Conservation (phyloP, 139 green algal species). For the Haematococcus sp. region DNA sequence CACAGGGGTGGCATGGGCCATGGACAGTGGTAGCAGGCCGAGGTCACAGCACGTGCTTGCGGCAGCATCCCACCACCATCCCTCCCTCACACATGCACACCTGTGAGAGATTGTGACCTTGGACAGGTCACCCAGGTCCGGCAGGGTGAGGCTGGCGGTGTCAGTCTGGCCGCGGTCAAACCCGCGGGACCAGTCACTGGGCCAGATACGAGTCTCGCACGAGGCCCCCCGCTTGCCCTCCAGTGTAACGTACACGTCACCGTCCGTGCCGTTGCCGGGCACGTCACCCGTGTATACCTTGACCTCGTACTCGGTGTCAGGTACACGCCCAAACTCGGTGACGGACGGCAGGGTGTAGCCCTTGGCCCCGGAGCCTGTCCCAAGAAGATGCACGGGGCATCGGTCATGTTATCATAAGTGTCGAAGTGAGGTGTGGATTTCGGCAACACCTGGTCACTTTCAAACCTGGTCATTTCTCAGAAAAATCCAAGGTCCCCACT, state of each 20-base stretch:
- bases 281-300: neutral
- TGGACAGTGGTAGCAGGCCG: neutral
- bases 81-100: neutral
- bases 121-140: neutral
- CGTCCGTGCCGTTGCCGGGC: conserved; percentile 18
- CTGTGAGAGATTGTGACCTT: neutral
- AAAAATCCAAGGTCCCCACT: no score
- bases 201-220: neutral
- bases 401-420: no score
- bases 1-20: no score
- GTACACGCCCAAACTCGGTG: neutral
- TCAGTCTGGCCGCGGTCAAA: neutral
- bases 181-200: neutral
- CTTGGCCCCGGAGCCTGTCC: neutral
- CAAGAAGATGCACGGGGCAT: no score
- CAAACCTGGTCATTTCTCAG: no score
- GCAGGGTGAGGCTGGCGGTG: neutral
- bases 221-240: neutral
- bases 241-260: conserved; percentile 10
- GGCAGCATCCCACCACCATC: neutral
- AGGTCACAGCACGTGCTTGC: neutral
- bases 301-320: neutral
- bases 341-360: neutral
- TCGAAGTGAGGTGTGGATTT: no score
- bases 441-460: no score